phyloP scores from a whole-genome alignment of 106 monocot species.

The Acorus gramineus region DNA sequence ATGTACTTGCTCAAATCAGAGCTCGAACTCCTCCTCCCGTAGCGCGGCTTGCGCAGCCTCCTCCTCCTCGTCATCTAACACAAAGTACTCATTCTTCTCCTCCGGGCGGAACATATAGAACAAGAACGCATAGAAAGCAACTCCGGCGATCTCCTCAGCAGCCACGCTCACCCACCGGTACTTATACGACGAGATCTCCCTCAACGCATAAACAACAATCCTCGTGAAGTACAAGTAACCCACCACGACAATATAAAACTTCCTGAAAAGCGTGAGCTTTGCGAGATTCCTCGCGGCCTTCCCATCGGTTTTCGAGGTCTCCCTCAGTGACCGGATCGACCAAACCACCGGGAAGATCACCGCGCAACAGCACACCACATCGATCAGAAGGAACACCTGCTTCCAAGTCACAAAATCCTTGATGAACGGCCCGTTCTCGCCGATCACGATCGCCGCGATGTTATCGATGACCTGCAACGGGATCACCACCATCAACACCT shows the following conservation, averaged over 20 bases:
- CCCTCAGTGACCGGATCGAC: conserved; percentile 70
- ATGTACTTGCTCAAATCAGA: conserved; percentile 18
- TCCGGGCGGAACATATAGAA: conserved; percentile 84
- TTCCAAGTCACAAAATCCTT: conserved; percentile 76
- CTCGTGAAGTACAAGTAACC: conserved; percentile 93
- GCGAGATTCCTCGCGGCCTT: conserved; percentile 83
- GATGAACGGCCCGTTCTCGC: conserved; percentile 83
- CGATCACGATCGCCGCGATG: conserved; percentile 73
- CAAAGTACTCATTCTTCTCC: conserved; percentile 85
- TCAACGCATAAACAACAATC: conserved; percentile 83
- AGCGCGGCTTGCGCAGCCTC: conserved; percentile 70
- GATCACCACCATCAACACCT: conserved; percentile 86
- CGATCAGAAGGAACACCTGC: conserved; percentile 76
- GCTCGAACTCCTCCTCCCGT: conserved; percentile 81
- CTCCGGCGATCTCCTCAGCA: conserved; percentile 53
- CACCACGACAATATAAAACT: conserved; percentile 79
- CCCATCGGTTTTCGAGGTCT: conserved; percentile 90
- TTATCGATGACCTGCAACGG: conserved; percentile 84
- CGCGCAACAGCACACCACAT: conserved; percentile 78
- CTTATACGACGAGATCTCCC: conserved; percentile 72
- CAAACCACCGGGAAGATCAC: conserved; percentile 86
- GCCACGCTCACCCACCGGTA: conserved; percentile 77
- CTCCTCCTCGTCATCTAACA: conserved; percentile 78
- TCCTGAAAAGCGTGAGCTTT: conserved; percentile 79
- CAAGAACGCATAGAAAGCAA: conserved; percentile 73